Evolutionary conservation across 202 grass and related monocot genomes (phyloP).

Genomic region (Musa balbisiana): DNA sequence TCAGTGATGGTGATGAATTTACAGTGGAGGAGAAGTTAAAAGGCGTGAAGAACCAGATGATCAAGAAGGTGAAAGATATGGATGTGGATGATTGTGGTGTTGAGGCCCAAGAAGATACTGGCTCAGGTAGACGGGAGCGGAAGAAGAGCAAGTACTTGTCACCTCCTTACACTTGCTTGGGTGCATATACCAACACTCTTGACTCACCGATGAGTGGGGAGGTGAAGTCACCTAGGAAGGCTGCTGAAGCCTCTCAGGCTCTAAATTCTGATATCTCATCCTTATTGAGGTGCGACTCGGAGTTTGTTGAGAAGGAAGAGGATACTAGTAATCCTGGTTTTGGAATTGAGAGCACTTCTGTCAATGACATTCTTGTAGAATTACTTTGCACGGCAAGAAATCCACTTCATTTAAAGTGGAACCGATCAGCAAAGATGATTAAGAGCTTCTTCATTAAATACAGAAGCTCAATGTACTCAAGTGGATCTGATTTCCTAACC

Average conservation of each 20-base stretch:
- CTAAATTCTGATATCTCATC: slow-evolving; percentile 15
- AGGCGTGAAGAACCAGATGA: not conserved
- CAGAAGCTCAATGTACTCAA: slow-evolving; percentile 30
- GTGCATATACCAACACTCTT: not conserved
- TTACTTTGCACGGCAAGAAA: slow-evolving; percentile 20
- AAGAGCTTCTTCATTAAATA: slow-evolving; percentile 29
- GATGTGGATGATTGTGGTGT: not conserved
- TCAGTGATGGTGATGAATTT: slow-evolving; percentile 15
- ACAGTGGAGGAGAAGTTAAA: slow-evolving; percentile 7
- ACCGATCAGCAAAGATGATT: slow-evolving; percentile 8
- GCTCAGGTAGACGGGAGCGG: slow-evolving; percentile 36
- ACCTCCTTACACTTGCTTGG: slow-evolving; percentile 54
- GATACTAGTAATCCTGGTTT: slow-evolving; percentile 2
- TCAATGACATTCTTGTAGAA: slow-evolving; percentile 27
- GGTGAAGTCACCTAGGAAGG: not conserved
- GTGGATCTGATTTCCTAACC: slow-evolving; percentile 9
- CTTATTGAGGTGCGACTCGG: not conserved
- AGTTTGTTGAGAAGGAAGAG: slow-evolving; percentile 5
- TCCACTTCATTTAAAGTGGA: slow-evolving; percentile 13
- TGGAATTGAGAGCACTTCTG: slow-evolving; percentile 2
- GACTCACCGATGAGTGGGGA: slow-evolving; percentile 2
- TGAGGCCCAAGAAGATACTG: slow-evolving; percentile 12
- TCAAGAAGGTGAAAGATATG: not conserved
- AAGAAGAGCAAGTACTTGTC: slow-evolving; percentile 97
- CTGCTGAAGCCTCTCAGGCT: not conserved